Base-by-base conservation (phyloP, 257 asterid species). In the Jasminum sambac region DNA sequence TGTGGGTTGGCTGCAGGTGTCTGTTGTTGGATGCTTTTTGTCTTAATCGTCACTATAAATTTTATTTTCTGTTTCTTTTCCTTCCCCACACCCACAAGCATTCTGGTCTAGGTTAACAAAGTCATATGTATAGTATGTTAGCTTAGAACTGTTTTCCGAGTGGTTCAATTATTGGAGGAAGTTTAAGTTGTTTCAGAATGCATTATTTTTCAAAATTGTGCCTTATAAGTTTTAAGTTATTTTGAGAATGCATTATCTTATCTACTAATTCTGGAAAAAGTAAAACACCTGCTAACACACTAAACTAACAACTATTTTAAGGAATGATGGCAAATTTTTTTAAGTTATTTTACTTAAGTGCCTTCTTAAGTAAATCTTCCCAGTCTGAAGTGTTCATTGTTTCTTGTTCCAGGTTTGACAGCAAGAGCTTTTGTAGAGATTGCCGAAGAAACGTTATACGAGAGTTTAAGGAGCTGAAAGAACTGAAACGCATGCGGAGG, bases 361-460 rank as follows among this genome's bases (percentile, higher is more conserved):
- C 12, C 10, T 30, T 23, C 23, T 55, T 55, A 11, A 19, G 23
- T 8, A 19, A 14, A 30, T 13, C 11, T 4, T n/a, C n/a, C 16
- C 11, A 6, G 16, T 13, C 26, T 55, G 62, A 55, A 19, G 11
- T 55, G 36, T 14, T 19, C 25, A 64, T 24, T 5, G 13, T 66
- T 62, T 57, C 75, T 74, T 79, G 65, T 40, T 76, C 70, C 96
- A 95, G 99, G 88, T 95, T 95, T 72, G 96, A 95, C 70, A 89
- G 96, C 90, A 91, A 95, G 84, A 87, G 98, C 81, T 95, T 95
- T 76, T 95, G 99, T 74, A 85, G 98, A 88, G 99, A 95, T 77
- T 95, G 99, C 89, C 79, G 98, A 81, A 91, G 93, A 83, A 95
- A 95, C 77, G 99, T 95, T 60, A 88, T 95, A 68, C 96, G 99